These are phyloP conservation scores for Geotrichum candidum DNA, from an alignment of 1,139 yeast species.

Conservation along the genomic window DNA sequence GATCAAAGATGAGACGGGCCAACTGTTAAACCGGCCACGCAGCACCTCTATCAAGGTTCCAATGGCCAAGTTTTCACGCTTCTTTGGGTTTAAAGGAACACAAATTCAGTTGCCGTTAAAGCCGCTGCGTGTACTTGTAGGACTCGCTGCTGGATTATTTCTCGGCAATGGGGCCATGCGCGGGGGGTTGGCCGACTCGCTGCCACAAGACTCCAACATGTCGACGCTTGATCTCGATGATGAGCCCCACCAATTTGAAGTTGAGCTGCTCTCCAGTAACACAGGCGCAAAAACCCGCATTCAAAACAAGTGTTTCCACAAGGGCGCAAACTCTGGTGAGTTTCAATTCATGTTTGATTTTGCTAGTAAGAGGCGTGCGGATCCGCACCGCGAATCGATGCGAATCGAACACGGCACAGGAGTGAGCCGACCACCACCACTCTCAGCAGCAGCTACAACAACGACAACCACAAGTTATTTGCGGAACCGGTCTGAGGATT, in stretches of 20 bases:
- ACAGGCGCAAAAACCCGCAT: too few species aligned
- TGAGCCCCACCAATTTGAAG: too few species aligned
- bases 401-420: constrained; percentile 2
- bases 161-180: too few species aligned
- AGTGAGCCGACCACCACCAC: background rate
- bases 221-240: too few species aligned
- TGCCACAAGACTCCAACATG: too few species aligned
- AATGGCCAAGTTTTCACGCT: background rate
- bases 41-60: constrained; percentile 8
- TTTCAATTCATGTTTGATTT: constrained; percentile 8
- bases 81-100: constrained; percentile 5
- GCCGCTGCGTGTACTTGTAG: constrained; percentile 1
- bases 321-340: background rate
- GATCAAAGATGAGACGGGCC: constrained; percentile 7
- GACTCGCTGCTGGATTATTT: too few species aligned
- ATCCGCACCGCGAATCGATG: background rate
- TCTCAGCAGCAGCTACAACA: background rate
- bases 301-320: too few species aligned
- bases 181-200: too few species aligned
- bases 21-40: constrained; percentile 8
- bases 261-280: too few species aligned
- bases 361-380: constrained; percentile 3
- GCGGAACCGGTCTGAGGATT: background rate
- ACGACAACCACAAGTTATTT: background rate
- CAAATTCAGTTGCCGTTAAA: constrained; percentile 1